Conservation (phyloP, 1,139 yeast genomes). For the Kazachstania sp. region DNA sequence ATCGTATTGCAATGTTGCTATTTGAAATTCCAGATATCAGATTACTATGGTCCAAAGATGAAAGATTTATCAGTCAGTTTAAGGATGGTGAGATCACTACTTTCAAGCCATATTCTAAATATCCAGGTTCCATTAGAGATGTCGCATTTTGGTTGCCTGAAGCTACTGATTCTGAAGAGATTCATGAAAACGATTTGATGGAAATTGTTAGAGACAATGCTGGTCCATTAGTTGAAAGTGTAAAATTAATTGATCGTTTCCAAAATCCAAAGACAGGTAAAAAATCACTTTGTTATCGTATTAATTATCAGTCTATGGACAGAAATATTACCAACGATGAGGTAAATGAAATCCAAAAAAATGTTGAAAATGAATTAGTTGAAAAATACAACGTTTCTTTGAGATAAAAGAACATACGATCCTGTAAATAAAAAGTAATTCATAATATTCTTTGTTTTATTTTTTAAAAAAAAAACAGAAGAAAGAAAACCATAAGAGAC, state of each 20-base stretch:
- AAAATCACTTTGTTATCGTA: slow-evolving; percentile 76
- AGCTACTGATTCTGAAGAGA: slow-evolving; percentile 26
- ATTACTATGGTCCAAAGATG: slow-evolving; percentile 83
- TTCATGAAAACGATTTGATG: slow-evolving; percentile 89
- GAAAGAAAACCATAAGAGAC: no score
- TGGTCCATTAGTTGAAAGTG: slow-evolving; percentile 85
- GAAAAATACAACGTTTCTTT: slow-evolving; percentile 51
- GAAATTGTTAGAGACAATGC: slow-evolving; percentile 80
- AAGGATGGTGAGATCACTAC: slow-evolving; percentile 52
- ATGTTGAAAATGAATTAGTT: slow-evolving; percentile 50
- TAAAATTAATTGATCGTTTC: slow-evolving; percentile 70
- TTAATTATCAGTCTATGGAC: slow-evolving; percentile 94
- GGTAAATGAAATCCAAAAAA: slow-evolving; percentile 59
- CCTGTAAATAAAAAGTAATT: no score
- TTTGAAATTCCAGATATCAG: slow-evolving; percentile 95
- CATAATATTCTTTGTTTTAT: no score
- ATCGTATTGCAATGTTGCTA: slow-evolving; percentile 88
- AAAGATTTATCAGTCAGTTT: slow-evolving; percentile 70
- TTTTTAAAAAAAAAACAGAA: no score
- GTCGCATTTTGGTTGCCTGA: slow-evolving; percentile 82
- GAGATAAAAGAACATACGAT: slow-evolving; percentile 34
- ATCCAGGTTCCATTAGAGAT: slow-evolving; percentile 80
- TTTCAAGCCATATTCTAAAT: slow-evolving; percentile 84
- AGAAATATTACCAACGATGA: slow-evolving; percentile 77
- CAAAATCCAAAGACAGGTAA: slow-evolving; percentile 73